phyloP scores from a whole-genome alignment of 305 asterid species.

The Solanum hybrid region DNA sequence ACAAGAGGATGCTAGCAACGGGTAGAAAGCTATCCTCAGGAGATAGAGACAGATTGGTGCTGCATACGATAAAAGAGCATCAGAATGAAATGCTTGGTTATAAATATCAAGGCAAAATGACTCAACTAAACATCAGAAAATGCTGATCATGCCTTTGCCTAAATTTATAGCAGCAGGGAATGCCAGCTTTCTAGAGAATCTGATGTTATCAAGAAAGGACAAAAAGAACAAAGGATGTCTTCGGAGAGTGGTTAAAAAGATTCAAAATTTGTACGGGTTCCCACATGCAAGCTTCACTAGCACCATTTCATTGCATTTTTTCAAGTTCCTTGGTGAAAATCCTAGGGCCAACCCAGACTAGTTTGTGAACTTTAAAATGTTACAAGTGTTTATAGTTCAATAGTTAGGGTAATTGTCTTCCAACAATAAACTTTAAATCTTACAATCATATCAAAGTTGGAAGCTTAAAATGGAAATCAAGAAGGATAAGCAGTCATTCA shows the following conservation, averaged over 20 bases:
- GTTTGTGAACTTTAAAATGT: neutral
- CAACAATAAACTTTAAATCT: neutral
- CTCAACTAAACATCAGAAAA: neutral
- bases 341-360: neutral
- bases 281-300: neutral
- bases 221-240: neutral
- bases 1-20: conserved; percentile 71
- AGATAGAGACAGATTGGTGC: conserved; percentile 77
- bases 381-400: neutral
- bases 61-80: conserved; percentile 7
- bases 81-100: neutral
- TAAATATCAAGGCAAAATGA: neutral
- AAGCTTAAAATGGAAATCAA: neutral
- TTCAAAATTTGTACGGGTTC: neutral
- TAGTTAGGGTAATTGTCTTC: neutral
- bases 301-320: neutral
- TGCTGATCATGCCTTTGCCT: neutral
- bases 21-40: conserved; percentile 99
- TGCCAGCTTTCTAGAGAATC: neutral
- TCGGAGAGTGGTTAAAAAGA: neutral
- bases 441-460: neutral
- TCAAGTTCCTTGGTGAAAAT: neutral
- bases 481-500: neutral
- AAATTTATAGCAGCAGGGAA: neutral
- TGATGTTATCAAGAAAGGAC: neutral